These are phyloP conservation scores for Beauveria sp. DNA, from an alignment of 2,329 filamentous ascomycete genomes.

Conservation along the genomic window DNA sequence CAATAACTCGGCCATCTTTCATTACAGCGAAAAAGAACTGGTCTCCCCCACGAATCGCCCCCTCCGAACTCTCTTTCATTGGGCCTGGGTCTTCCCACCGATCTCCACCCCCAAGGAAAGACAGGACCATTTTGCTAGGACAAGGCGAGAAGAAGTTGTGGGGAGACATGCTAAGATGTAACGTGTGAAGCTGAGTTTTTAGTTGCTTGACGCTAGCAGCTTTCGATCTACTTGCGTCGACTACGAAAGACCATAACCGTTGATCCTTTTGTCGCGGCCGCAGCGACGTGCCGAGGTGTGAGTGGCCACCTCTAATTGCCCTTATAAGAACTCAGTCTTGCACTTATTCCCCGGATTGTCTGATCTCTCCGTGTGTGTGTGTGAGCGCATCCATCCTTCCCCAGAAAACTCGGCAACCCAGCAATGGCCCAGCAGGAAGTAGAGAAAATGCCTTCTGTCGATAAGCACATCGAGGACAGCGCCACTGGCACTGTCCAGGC, in stretches of 20 bases:
- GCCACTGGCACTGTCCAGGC: not conserved
- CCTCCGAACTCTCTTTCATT: not conserved
- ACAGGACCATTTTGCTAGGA: not conserved
- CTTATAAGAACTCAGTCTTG: not conserved
- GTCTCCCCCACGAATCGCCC: not conserved
- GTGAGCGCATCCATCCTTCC: not conserved
- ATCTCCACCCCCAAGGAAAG: not conserved
- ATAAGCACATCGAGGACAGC: constrained; percentile 9
- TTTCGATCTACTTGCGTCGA: too few species aligned
- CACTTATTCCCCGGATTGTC: not conserved
- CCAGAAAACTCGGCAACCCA: not conserved
- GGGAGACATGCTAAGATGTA: constrained; percentile 8
- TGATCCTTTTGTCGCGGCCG: not conserved
- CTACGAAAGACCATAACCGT: not conserved
- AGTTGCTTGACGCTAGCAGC: not conserved
- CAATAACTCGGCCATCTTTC: not conserved
- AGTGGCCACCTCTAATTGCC: not conserved
- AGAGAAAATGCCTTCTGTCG: constrained; percentile 15
- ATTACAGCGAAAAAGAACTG: not conserved
- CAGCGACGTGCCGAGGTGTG: not conserved
- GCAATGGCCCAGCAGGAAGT: constrained; percentile 21
- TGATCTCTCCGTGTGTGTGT: not conserved
- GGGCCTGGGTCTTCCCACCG: not conserved
- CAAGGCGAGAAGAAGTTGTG: constrained; percentile 1
- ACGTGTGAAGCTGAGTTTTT: constrained; percentile 11